These are phyloP conservation scores for Paraphoma chrysanthemicola DNA, from an alignment of 2,329 filamentous ascomycete genomes.

Conservation along the genomic window DNA sequence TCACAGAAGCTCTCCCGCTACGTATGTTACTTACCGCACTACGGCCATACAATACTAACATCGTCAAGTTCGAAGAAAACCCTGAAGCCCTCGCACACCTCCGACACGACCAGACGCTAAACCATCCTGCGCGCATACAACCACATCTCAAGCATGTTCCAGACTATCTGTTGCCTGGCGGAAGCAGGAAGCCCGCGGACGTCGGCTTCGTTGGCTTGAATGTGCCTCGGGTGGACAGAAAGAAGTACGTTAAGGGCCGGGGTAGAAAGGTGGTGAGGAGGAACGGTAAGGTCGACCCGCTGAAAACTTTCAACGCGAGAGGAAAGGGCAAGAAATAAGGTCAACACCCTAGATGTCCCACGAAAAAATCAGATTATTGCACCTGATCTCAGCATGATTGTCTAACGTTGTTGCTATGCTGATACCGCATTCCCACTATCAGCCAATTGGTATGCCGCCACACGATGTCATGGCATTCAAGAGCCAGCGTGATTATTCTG, in stretches of 20 bases:
- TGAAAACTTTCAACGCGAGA: constrained; percentile 80
- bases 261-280: constrained; percentile 61
- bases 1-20: constrained; percentile 76
- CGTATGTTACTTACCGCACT: constrained; percentile 14
- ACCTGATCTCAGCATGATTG: too few species aligned
- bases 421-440: too few species aligned
- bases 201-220: constrained; percentile 77
- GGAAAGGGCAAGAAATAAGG: constrained; percentile 47
- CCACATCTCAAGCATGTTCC: constrained; percentile 85
- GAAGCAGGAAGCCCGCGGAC: constrained; percentile 70
- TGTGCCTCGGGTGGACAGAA: constrained; percentile 51
- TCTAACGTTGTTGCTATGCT: too few species aligned
- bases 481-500: too few species aligned
- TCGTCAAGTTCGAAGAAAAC: constrained; percentile 89
- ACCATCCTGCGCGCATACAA: constrained; percentile 79
- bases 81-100: constrained; percentile 86
- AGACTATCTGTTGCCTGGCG: constrained; percentile 83
- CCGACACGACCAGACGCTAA: constrained; percentile 85
- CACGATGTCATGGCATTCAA: too few species aligned
- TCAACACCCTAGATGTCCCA: neutral
- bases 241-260: constrained; percentile 53
- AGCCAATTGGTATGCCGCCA: too few species aligned
- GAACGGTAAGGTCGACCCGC: constrained; percentile 77
- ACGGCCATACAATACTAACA: constrained; percentile 12
- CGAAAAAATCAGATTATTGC: too few species aligned